These are phyloP conservation scores for Zostera marina DNA, from an alignment of 116 monocot species.

Conservation along the genomic window DNA sequence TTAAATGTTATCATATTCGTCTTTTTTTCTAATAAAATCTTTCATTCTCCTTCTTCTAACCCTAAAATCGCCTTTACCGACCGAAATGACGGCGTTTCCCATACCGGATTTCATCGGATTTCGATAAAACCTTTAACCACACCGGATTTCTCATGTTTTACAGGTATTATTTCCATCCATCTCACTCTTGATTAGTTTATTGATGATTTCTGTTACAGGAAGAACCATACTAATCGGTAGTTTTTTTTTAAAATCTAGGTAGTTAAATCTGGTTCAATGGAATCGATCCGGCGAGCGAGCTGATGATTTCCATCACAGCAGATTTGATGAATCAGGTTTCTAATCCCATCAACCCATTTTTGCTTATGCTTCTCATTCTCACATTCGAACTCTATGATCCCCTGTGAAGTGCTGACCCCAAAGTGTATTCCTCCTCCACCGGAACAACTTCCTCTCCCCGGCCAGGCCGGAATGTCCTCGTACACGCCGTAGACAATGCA, in stretches of 20 bases:
- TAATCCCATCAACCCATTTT: conserved; percentile 15
- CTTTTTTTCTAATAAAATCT: no score
- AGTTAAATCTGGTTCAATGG: neutral
- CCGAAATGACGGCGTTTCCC: no score
- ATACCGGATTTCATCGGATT: no score
- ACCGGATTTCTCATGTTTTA: no score
- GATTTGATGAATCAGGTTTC: conserved; percentile 7
- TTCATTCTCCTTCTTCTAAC: no score
- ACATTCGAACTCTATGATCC: conserved; percentile 18
- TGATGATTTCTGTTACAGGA: no score
- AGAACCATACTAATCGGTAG: no score
- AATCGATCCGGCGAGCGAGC: neutral
- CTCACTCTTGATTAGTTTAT: neutral
- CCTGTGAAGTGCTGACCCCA: conserved; percentile 9
- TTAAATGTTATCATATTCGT: no score
- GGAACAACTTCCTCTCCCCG: neutral
- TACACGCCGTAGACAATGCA: conserved; percentile 13
- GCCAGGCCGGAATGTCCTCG: conserved; percentile 12
- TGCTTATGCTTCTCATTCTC: conserved; percentile 8
- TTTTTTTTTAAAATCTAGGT: no score
- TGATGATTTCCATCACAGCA: neutral
- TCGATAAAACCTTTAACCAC: no score
- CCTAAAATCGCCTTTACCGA: no score
- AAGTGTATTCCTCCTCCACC: conserved; percentile 7
- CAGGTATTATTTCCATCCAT: conserved; percentile 31